Evolutionary conservation across 768 basidiomycete species (phyloP).

Genomic region (Suillus weaverae): DNA sequence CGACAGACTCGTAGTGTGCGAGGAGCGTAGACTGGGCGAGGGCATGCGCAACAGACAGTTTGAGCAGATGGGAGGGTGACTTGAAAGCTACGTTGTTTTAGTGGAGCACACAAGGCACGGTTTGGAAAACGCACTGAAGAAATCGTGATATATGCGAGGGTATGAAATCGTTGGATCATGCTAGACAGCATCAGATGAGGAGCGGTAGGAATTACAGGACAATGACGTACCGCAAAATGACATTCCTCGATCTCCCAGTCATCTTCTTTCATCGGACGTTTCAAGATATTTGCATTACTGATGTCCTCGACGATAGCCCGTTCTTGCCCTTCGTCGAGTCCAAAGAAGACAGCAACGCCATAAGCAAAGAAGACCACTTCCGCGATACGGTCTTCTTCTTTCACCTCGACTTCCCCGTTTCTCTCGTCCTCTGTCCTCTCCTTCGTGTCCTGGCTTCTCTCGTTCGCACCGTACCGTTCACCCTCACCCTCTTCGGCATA

Average conservation of each 20-base stretch:
- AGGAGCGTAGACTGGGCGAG: conserved; percentile 93
- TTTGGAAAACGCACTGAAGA: conserved; percentile 72
- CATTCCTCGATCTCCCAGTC: conserved; percentile 94
- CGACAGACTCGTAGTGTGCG: conserved; percentile 80
- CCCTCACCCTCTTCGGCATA: conserved; percentile 19
- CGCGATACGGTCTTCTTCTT: conserved; percentile 53
- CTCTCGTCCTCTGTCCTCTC: conserved; percentile 11
- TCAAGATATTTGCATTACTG: conserved; percentile 67
- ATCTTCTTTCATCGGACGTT: conserved; percentile 56
- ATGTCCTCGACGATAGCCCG: conserved; percentile 83
- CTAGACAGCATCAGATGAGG: conserved; percentile 38
- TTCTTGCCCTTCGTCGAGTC: conserved; percentile 78
- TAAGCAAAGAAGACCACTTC: conserved; percentile 83
- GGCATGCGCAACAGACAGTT: conserved; percentile 92
- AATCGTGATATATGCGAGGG: conserved; percentile 94
- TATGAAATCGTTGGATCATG: conserved; percentile 82
- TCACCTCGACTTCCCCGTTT: conserved; percentile 13
- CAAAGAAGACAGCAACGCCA: conserved; percentile 92
- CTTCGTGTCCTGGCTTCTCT: conserved; percentile 16
- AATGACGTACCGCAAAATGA: conserved; percentile 73
- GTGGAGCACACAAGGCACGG: neutral
- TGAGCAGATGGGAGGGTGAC: conserved; percentile 85
- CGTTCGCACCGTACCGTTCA: neutral
- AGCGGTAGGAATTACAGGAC: conserved; percentile 1
- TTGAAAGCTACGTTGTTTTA: conserved; percentile 67